Percentiles rank a stretch among this genome's conserved stretches.
These are phyloP conservation scores for Solanum virginianum DNA, from an alignment of 257 asterid genomes.

Conservation along the genomic window DNA sequence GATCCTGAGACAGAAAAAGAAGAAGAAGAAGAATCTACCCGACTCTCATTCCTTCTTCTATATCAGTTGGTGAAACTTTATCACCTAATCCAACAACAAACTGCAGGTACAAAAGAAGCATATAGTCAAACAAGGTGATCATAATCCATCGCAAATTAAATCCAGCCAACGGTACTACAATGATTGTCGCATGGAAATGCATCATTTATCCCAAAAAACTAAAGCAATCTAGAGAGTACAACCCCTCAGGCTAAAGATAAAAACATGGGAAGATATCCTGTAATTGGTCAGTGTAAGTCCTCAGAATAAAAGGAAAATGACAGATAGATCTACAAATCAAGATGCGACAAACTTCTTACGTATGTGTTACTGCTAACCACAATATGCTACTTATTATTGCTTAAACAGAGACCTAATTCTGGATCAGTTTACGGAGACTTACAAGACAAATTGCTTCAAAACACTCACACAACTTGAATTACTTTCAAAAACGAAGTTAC, in stretches of 20 bases:
- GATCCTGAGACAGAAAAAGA: neutral
- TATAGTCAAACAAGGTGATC: conserved; percentile 10
- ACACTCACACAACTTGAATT: neutral
- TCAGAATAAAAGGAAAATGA: neutral
- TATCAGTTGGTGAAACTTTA: conserved; percentile 94
- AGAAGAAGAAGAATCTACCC: conserved; percentile 41
- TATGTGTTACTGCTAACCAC: neutral
- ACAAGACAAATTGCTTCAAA: neutral
- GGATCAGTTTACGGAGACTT: neutral
- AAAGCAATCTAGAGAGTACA: neutral
- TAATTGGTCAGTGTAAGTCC: neutral
- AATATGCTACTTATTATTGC: neutral
- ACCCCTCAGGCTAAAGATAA: neutral
- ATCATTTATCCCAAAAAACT: neutral
- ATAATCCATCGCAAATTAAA: conserved; percentile 14
- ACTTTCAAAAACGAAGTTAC: neutral
- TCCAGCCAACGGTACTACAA: neutral
- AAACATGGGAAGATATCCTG: neutral
- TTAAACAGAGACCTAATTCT: neutral
- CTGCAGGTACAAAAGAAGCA: conserved; percentile 32
- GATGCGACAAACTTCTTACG: neutral
- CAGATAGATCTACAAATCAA: neutral
- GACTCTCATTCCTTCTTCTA: conserved; percentile 97
- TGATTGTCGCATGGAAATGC: neutral
- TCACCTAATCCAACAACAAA: conserved; percentile 96